A percentile compares a stretch with the other conserved stretches of the same genome.
phyloP scores from a whole-genome alignment of 2,329 filamentous ascomycete species.

The Talaromyces verruculosus region DNA sequence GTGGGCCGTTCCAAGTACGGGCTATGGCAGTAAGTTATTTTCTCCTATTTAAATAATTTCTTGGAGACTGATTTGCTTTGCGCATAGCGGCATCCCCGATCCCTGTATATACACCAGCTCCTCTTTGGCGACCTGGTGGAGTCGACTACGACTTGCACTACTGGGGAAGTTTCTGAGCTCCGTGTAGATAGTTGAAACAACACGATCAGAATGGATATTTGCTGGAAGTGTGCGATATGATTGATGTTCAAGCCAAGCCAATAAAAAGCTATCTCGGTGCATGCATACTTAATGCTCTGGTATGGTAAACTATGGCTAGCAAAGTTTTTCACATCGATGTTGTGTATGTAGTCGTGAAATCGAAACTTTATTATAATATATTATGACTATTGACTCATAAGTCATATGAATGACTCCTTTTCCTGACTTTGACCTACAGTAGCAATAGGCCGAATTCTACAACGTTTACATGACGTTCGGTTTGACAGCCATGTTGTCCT shows the following conservation, averaged over 20 bases:
- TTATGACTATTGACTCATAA: no score
- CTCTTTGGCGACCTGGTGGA: conserved; percentile 34
- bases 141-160: conserved; percentile 35
- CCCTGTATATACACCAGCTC: conserved; percentile 35
- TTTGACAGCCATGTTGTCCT: no score
- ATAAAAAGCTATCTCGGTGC: not conserved
- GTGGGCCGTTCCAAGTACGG: conserved; percentile 34
- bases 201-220: not conserved
- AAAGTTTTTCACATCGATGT: no score
- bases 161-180: conserved; percentile 30
- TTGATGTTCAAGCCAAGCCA: not conserved
- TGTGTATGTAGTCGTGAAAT: not conserved
- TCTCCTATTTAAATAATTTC: no score
- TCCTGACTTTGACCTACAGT: not conserved
- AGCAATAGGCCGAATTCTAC: not conserved
- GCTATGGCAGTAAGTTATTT: conserved; percentile 32
- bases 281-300: no score
- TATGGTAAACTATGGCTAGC: not conserved
- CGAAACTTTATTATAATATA: not conserved
- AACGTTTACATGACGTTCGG: not conserved
- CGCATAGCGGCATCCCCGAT: conserved; percentile 29
- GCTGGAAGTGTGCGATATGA: not conserved
- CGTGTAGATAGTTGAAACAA: not conserved
- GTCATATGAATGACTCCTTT: not conserved
- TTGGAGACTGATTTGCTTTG: no score